phyloP scores from a whole-genome alignment of 2,329 filamentous ascomycete genomes.

The Aspergillus thermomutatus region DNA sequence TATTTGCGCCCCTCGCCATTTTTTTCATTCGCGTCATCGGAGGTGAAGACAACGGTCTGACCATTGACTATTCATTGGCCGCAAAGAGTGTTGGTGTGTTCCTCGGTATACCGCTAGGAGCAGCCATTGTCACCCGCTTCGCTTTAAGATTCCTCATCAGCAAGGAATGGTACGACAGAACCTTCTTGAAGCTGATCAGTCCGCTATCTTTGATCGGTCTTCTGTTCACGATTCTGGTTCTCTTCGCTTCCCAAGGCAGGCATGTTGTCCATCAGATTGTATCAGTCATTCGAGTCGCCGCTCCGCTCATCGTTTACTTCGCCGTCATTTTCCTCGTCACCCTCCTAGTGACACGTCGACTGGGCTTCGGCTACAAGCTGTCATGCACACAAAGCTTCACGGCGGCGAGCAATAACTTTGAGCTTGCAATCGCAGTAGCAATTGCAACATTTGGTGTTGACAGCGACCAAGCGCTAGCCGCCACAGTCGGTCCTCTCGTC shows the following conservation, averaged over 20 bases:
- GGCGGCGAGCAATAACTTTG: constrained; percentile 89
- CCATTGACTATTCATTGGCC: constrained; percentile 61
- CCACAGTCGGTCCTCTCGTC: constrained; percentile 80
- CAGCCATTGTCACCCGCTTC: constrained; percentile 73
- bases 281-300: constrained; percentile 74
- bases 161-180: constrained; percentile 60
- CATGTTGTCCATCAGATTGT: constrained; percentile 80
- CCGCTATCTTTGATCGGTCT: constrained; percentile 80
- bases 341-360: constrained; percentile 56
- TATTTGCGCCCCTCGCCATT: constrained; percentile 67
- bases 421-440: constrained; percentile 84
- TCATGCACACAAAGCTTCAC: constrained; percentile 79
- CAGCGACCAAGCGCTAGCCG: constrained; percentile 75
- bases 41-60: constrained; percentile 39
- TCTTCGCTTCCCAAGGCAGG: constrained; percentile 77
- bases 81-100: constrained; percentile 82
- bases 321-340: constrained; percentile 69
- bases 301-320: constrained; percentile 81
- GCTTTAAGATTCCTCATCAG: constrained; percentile 54
- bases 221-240: constrained; percentile 79
- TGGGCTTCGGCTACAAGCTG: constrained; percentile 72
- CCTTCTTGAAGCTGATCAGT: constrained; percentile 66
- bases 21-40: constrained; percentile 70
- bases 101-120: constrained; percentile 76
- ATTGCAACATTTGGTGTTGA: constrained; percentile 74